Conservation (phyloP, 2,329 filamentous ascomycete species). For the Hymenoscyphus fraxineus region DNA sequence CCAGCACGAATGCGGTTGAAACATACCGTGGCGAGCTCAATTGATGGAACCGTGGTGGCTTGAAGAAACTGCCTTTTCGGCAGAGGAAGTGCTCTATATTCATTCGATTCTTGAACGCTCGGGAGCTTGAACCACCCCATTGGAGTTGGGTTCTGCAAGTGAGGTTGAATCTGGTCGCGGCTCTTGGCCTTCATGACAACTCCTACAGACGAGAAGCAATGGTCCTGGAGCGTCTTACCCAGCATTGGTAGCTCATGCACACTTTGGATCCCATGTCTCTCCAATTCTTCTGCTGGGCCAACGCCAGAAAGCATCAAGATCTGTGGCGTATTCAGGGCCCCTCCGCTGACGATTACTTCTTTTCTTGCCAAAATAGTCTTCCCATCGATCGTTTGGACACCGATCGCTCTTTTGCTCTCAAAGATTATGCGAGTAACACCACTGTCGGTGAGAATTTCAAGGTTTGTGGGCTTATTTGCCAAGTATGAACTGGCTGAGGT, state of each 20-base stretch:
- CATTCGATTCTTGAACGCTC: slow-evolving; percentile 38
- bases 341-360: slow-evolving; percentile 47
- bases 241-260: slow-evolving; percentile 59
- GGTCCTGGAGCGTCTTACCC: slow-evolving; percentile 54
- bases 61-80: slow-evolving; percentile 43
- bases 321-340: slow-evolving; percentile 43
- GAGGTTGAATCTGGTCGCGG: slow-evolving; percentile 40
- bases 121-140: slow-evolving; percentile 46
- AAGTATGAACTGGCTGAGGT: slow-evolving; percentile 51
- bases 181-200: slow-evolving; percentile 40
- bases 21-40: slow-evolving; percentile 49
- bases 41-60: slow-evolving; percentile 52
- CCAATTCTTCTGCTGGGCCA: slow-evolving; percentile 40
- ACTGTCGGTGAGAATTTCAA: slow-evolving; percentile 48
- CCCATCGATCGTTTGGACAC: slow-evolving; percentile 42
- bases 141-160: slow-evolving; percentile 37
- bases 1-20: slow-evolving; percentile 37
- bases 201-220: slow-evolving; percentile 30
- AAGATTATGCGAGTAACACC: slow-evolving; percentile 47
- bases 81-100: slow-evolving; percentile 48
- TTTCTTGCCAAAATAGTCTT: slow-evolving; percentile 31
- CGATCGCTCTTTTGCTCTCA: slow-evolving; percentile 43
- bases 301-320: slow-evolving; percentile 45
- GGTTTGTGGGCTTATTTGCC: slow-evolving; percentile 42
- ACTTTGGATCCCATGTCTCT: slow-evolving; percentile 45